phyloP scores from a whole-genome alignment of 1,284 basidiomycete species.

The Coriolopsis trogii region DNA sequence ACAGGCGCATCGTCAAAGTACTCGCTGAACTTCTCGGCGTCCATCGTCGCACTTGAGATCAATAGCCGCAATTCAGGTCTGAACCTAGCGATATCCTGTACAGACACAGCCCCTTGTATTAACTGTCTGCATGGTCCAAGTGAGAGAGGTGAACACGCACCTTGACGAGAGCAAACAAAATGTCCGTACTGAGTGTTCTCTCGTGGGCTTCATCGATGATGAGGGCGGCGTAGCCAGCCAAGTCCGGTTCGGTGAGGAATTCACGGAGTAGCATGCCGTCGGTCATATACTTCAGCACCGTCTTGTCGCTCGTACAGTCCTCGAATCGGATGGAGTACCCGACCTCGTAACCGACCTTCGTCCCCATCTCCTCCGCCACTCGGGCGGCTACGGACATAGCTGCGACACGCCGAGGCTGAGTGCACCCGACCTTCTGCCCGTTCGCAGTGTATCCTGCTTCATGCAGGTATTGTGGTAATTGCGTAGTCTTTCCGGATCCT shows the following conservation, averaged over 20 bases:
- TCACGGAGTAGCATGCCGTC: slow-evolving; percentile 98
- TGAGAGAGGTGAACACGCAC: slow-evolving; percentile 51
- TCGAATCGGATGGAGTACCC: slow-evolving; percentile 99
- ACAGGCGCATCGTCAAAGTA: slow-evolving; percentile 96
- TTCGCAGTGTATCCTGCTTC: slow-evolving; percentile 94
- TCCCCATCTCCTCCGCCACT: slow-evolving; percentile 98
- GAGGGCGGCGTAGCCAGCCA: slow-evolving; percentile 89
- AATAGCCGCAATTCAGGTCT: slow-evolving; percentile 89
- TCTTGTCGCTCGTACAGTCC: slow-evolving; percentile 98
- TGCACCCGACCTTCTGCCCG: slow-evolving; percentile 94
- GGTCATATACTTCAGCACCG: slow-evolving; percentile 97
- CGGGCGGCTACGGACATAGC: slow-evolving; percentile 99
- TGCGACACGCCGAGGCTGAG: slow-evolving; percentile 97
- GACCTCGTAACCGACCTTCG: slow-evolving; percentile 94
- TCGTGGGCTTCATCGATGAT: slow-evolving; percentile 99
- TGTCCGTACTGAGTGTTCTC: slow-evolving; percentile 94
- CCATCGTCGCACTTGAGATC: slow-evolving; percentile 96
- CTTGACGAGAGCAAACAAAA: slow-evolving; percentile 96
- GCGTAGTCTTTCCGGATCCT: slow-evolving; percentile 98
- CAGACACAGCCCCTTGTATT: slow-evolving; percentile 22
- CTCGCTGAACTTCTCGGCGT: slow-evolving; percentile 94
- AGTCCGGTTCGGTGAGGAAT: slow-evolving; percentile 93
- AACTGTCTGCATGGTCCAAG: slow-evolving; percentile 27
- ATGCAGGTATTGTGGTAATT: slow-evolving; percentile 96
- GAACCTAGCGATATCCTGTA: slow-evolving; percentile 94